Base-by-base conservation (phyloP, 2,329 filamentous ascomycete genomes). In the Endoconidiophora laricicola region DNA sequence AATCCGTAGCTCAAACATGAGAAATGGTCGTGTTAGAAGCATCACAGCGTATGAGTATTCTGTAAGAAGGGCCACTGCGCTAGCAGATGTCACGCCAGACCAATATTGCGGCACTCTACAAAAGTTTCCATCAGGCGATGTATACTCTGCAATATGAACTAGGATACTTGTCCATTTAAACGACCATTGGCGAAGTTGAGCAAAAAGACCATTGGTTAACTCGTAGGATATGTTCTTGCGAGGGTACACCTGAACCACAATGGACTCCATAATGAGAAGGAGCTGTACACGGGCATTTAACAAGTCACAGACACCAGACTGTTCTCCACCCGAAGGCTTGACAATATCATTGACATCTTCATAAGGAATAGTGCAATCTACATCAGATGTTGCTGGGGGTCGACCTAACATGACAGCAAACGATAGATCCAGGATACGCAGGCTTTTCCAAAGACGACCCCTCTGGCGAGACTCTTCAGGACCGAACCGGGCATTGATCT, bases 11-110 rank as follows among this genome's bases (percentile, higher is more conserved):
- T 75, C 72, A 45, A 72, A 73, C 71, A 75, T 74, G 5, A 76
- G 62, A 46, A 76, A 76, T 0, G 72, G 72, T 1, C 72, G 62
- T 0, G 72, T 72, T 0, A 75, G 71, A 2, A 76, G 63, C 63
- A 76, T 75, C n/a, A 75, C 72, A 0, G 71, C 69, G 52, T 76
- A 75, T 57, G 74, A 74, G 50, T 75, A 76, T 1, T 71, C 69
- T 0, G 68, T 65, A 6, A 76, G 57, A 0, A 73, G 66, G 57
- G 73, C 71, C 24, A 70, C 73, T 0, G 71, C 71, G 0, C 71
- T 72, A 6, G 65, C 65, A 0, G 64, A 58, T 0, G 61, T 57
- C 4, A 70, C 56, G 12, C 12, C 3, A 33, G 29, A 9, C 29
- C 29, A 12, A 12, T 33, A 33, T 12, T 33, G 29, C 9, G 29